These are phyloP conservation scores for Euryodendron excelsum DNA, from an alignment of 148 eudicot species.

Conservation along the genomic window DNA sequence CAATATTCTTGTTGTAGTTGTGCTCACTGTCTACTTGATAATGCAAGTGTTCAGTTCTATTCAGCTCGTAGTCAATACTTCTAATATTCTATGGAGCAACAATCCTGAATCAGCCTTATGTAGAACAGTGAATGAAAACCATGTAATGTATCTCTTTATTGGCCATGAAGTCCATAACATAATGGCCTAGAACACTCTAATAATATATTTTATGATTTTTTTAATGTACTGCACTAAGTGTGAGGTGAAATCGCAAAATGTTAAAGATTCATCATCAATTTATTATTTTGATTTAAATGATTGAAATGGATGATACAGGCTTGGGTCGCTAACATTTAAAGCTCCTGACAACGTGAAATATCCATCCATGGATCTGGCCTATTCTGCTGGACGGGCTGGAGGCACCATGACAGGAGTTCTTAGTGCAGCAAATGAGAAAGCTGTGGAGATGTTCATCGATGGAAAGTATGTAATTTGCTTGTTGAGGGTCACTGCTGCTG, in stretches of 20 bases:
- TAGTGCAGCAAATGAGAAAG: slow-evolving; percentile 98
- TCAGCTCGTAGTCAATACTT: background rate
- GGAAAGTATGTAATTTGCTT: slow-evolving; percentile 57
- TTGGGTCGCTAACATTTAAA: slow-evolving; percentile 86
- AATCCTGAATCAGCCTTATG: background rate
- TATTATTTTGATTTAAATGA: slow-evolving; percentile 7
- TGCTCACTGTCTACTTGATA: background rate
- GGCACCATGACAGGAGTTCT: slow-evolving; percentile 99
- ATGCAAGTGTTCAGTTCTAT: background rate
- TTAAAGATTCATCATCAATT: background rate
- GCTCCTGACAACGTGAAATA: slow-evolving; percentile 91
- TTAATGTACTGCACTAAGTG: background rate
- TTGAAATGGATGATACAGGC: slow-evolving; percentile 46
- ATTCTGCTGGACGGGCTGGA: slow-evolving; percentile 92
- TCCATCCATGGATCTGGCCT: slow-evolving; percentile 95
- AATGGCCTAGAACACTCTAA: background rate
- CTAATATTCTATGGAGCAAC: background rate
- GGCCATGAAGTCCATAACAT: background rate
- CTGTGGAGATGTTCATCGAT: slow-evolving; percentile 87
- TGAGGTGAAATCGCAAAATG: background rate
- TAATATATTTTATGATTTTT: background rate
- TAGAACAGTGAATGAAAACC: background rate
- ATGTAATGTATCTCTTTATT: background rate
- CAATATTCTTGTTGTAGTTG: slow-evolving; percentile 4
- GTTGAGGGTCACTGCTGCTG: background rate